Percentiles rank a stretch among this genome's conserved stretches.
Evolutionary conservation across 805 yeast genomes (phyloP).

Genomic region (Candida nitratophila): DNA sequence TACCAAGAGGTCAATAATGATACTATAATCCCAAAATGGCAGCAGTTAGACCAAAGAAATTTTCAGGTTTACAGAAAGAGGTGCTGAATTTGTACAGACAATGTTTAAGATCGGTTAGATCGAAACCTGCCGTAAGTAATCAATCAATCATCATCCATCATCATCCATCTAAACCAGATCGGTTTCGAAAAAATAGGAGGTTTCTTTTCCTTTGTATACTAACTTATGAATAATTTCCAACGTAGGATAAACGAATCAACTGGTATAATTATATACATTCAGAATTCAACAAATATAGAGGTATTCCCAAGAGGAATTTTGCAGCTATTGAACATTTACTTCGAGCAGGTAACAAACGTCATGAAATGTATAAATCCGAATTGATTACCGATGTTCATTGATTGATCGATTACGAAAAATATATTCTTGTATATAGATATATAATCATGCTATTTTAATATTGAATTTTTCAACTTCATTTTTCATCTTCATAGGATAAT

Average conservation of each 20-base stretch:
- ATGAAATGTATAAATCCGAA: constrained; percentile 66
- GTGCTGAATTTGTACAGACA: constrained; percentile 42
- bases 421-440: background rate
- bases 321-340: constrained; percentile 79
- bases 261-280: constrained; percentile 27
- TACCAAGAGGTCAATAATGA: too few relatives aligned
- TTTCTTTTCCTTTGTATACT: background rate
- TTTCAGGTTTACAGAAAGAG: constrained; percentile 45
- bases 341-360: constrained; percentile 64
- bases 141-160: too few relatives aligned
- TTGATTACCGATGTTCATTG: constrained; percentile 61
- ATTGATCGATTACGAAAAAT: background rate
- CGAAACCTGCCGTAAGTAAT: constrained; percentile 35
- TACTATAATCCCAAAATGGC: background rate
- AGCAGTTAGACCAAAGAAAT: constrained; percentile 5
- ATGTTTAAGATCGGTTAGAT: constrained; percentile 36
- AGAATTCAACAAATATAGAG: constrained; percentile 57
- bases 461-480: too few relatives aligned
- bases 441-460: too few relatives aligned
- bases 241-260: constrained; percentile 22
- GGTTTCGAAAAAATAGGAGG: too few relatives aligned
- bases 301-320: constrained; percentile 70
- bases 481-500: background rate
- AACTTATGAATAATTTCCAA: background rate
- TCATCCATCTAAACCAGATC: too few relatives aligned